Percentiles rank a stretch among this genome's conserved stretches.
phyloP scores from a whole-genome alignment of 2,329 filamentous ascomycete genomes.

The Ceratocystis cubensis region DNA sequence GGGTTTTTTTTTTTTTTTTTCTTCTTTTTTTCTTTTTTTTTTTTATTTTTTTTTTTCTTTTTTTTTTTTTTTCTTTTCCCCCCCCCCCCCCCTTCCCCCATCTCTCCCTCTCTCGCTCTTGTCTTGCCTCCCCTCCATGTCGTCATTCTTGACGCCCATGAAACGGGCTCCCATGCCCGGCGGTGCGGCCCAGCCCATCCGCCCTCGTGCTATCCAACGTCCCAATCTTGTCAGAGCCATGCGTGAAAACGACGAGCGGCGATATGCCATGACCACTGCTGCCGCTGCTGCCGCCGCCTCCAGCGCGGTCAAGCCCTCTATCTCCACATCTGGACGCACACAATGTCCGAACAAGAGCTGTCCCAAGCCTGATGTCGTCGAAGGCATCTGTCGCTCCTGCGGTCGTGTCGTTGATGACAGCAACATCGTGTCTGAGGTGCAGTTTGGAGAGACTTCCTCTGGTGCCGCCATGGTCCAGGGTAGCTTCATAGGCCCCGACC shows the following conservation, averaged over 20 bases:
- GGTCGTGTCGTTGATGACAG: slow-evolving; percentile 73
- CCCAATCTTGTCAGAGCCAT: slow-evolving; percentile 40
- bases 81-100: background rate
- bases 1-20: too few relatives aligned
- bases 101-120: background rate
- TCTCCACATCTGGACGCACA: slow-evolving; percentile 27
- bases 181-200: slow-evolving; percentile 29
- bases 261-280: slow-evolving; percentile 26
- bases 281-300: slow-evolving; percentile 26
- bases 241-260: slow-evolving; percentile 39
- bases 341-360: slow-evolving; percentile 49
- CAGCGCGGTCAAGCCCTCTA: slow-evolving; percentile 25
- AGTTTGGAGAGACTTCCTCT: slow-evolving; percentile 74
- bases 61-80: too few relatives aligned
- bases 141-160: slow-evolving; percentile 35
- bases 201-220: slow-evolving; percentile 29
- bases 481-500: slow-evolving; percentile 73
- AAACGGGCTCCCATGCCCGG: slow-evolving; percentile 28
- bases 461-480: slow-evolving; percentile 87
- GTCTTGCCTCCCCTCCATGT: slow-evolving; percentile 29
- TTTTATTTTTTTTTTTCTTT: too few relatives aligned
- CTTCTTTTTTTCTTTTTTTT: too few relatives aligned
- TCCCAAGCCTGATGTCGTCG: slow-evolving; percentile 47
- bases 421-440: slow-evolving; percentile 84
- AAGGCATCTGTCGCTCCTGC: slow-evolving; percentile 67